Conservation (phyloP, 2,329 filamentous ascomycete genomes). For the Cercospora sojina region DNA sequence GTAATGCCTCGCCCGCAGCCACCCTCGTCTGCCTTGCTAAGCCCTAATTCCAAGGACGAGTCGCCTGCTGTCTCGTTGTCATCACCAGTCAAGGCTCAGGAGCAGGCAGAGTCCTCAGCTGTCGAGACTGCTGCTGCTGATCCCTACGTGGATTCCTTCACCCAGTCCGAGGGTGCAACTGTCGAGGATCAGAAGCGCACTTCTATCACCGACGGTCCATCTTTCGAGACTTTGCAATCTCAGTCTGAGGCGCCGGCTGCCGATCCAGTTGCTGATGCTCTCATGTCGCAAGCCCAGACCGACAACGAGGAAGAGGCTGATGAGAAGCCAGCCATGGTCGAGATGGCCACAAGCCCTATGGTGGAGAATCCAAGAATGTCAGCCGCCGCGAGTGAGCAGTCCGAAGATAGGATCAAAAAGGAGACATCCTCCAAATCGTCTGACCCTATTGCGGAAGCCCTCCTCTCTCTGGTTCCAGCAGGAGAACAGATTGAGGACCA, state of each 20-base stretch:
- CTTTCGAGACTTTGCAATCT: slow-evolving; percentile 8
- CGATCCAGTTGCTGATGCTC: slow-evolving; percentile 9
- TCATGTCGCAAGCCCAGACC: slow-evolving; percentile 5
- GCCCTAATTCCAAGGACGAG: neutral
- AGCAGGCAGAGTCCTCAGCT: neutral
- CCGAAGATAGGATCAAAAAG: neutral
- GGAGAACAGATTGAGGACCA: slow-evolving; percentile 6
- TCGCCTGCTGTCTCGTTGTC: slow-evolving; percentile 1
- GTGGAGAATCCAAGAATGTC: slow-evolving; percentile 8
- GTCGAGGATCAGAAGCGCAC: neutral
- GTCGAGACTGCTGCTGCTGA: neutral
- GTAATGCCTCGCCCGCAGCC: slow-evolving; percentile 5
- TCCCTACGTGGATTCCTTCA: slow-evolving; percentile 10
- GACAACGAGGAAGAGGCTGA: neutral
- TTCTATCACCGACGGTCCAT: neutral
- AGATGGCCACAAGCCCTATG: slow-evolving; percentile 6
- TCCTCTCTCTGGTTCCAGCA: slow-evolving; percentile 3
- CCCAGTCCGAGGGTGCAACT: neutral
- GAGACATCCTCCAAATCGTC: neutral
- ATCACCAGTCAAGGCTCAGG: neutral
- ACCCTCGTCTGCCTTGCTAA: neutral
- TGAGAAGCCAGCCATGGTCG: neutral
- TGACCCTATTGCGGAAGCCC: slow-evolving; percentile 1
- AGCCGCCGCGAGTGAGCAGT: neutral
- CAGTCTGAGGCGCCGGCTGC: neutral